Conservation (phyloP, 208 protist genomes). For the Trypanosoma grayi region DNA sequence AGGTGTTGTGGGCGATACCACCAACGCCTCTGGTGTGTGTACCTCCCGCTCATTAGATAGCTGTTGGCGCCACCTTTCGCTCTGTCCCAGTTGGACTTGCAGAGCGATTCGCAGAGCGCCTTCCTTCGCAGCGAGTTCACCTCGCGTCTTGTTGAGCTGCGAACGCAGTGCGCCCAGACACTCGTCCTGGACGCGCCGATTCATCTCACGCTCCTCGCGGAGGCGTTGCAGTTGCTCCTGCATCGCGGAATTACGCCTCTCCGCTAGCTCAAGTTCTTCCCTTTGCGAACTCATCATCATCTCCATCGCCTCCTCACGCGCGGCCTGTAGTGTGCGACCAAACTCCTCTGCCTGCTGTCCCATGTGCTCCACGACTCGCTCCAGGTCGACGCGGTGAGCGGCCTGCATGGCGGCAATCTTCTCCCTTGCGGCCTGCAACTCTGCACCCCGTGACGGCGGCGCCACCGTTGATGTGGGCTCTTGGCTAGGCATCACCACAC, state of each 20-base stretch:
- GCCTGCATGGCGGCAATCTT: not conserved
- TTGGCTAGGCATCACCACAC: not conserved
- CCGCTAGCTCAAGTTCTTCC: not conserved
- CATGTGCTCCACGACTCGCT: slow-evolving; percentile 4
- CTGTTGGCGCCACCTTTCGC: not conserved
- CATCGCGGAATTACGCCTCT: not conserved
- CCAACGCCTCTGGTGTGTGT: not conserved
- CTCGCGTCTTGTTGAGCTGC: slow-evolving; percentile 23
- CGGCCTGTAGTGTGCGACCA: not conserved
- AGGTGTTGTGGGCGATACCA: not conserved
- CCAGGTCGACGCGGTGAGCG: not conserved
- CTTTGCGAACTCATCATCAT: not conserved
- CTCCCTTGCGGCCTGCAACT: not conserved
- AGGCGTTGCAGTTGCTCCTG: slow-evolving; percentile 17
- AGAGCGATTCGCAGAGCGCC: slow-evolving; percentile 45
- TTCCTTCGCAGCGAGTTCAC: slow-evolving; percentile 39
- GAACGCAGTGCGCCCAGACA: slow-evolving; percentile 21
- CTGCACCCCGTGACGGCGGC: too few relatives aligned
- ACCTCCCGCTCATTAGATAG: not conserved
- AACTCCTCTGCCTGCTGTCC: slow-evolving; percentile 9
- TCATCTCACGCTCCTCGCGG: slow-evolving; percentile 14
- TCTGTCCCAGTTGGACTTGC: slow-evolving; percentile 1
- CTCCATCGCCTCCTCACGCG: slow-evolving; percentile 5
- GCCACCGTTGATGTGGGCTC: not conserved
- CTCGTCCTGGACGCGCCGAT: slow-evolving; percentile 32